phyloP scores from a whole-genome alignment of 2,329 filamentous ascomycete genomes.

The Xylariaceae sp. region DNA sequence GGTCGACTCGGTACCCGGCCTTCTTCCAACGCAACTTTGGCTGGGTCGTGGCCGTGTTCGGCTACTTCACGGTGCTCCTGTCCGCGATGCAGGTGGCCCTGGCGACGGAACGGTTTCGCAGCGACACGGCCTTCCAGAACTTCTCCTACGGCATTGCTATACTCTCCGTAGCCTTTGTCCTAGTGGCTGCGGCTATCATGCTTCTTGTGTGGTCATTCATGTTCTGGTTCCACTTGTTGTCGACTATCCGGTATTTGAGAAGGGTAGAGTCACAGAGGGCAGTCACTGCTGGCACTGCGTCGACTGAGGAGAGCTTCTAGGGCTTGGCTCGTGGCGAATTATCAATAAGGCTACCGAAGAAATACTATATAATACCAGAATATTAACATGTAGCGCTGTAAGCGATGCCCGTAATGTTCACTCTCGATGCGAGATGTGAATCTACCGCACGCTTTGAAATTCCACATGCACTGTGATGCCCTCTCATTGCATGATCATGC shows the following conservation, averaged over 20 bases:
- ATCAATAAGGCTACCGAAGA: no score
- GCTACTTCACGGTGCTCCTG: conserved; percentile 44
- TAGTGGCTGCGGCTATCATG: conserved; percentile 23
- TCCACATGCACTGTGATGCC: no score
- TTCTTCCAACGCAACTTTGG: conserved; percentile 46
- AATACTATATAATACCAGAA: no score
- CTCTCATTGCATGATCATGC: no score
- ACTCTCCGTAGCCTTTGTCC: conserved; percentile 27
- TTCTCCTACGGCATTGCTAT: conserved; percentile 34
- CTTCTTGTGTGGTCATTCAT: conserved; percentile 29
- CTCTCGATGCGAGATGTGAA: no score
- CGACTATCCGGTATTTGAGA: conserved; percentile 25
- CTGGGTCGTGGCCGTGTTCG: conserved; percentile 40
- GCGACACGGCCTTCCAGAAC: conserved; percentile 28
- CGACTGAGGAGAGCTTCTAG: no score
- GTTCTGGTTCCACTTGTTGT: conserved; percentile 35
- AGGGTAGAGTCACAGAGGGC: conserved; percentile 12
- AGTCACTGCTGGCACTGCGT: neutral
- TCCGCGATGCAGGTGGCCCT: conserved; percentile 47
- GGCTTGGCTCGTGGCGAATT: no score
- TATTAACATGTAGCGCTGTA: no score
- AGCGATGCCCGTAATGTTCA: no score
- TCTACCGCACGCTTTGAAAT: no score
- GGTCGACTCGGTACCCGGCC: conserved; percentile 42
- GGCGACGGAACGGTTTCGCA: conserved; percentile 31